Base-by-base conservation (phyloP, 768 basidiomycete species). In the Russula compacta region DNA sequence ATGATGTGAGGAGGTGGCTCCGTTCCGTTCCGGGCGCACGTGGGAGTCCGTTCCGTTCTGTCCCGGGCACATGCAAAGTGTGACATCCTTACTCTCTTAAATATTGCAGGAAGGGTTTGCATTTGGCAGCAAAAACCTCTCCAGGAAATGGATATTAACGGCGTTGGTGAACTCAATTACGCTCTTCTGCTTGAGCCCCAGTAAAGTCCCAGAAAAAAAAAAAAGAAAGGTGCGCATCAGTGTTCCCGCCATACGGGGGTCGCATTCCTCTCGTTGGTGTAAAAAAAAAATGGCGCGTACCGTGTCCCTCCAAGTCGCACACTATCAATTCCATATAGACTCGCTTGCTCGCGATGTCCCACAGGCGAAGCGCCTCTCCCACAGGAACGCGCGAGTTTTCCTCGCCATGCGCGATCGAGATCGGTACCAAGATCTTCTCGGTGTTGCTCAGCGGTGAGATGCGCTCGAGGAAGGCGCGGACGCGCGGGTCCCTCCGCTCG, bases 171-270 rank as follows among this genome's bases (percentile, higher is more conserved):
- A 78, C 59, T 77, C 76, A 32, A 78, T 75, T 24, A 77, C 74
- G 38, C 72, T 75, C 71, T 75, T 77, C 64, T 77, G 76, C 64
- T 65, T 74, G 68, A 78, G 78, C 7, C 76, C 76, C 75, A 56
- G 24, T 29, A 29, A 29, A 29, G 24, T 21, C 10, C 7, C 44
- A 43, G 2, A 17, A 56, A n/a, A n/a, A 4, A n/a, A 35, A 51
- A 38, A 19, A 17, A 9, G n/a, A 43, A 6, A 43, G 9, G n/a
- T 15, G 29, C 12, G 32, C 48, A 32, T 40, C 52, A 53, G 38
- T 24, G 2, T 42, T 8, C 38, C 52, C 14, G 2, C 19, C 24
- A 29, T 29, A 29, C 24, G 24, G 3, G 38, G 19, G 21, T 19
- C 12, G 17, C 14, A 29, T 1, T 29, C 24, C 24, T 29, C 24